phyloP scores from a whole-genome alignment of 306 rosid genomes.

The Senna siamea region DNA sequence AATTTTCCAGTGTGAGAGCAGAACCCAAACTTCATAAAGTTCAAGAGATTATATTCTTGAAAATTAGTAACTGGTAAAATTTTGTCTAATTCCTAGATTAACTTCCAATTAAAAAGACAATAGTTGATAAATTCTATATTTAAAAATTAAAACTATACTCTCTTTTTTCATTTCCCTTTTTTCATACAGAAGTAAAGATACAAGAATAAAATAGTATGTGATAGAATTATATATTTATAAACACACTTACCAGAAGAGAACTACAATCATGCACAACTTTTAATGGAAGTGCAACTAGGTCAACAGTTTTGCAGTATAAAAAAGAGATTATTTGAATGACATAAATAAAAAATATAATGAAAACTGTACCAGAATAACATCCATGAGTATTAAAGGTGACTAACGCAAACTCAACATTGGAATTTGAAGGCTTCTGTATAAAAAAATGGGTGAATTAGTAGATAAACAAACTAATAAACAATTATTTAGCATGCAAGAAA shows the following conservation, averaged over 20 bases:
- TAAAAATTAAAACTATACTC: conserved; percentile 41
- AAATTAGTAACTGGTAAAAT: conserved; percentile 6
- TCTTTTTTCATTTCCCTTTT: too few species aligned
- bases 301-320: background rate
- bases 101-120: background rate
- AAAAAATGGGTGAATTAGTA: conserved; percentile 27
- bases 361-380: conserved; percentile 80
- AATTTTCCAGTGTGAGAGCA: conserved; percentile 19
- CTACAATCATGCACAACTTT: background rate
- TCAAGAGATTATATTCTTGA: conserved; percentile 23
- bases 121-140: conserved; percentile 17
- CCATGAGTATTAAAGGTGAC: conserved; percentile 88
- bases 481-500: conserved; percentile 29
- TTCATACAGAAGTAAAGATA: background rate
- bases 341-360: conserved; percentile 32
- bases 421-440: conserved; percentile 70
- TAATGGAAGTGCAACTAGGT: conserved; percentile 5
- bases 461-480: conserved; percentile 30
- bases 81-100: conserved; percentile 19
- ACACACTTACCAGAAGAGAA: background rate
- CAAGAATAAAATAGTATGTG: conserved; percentile 9
- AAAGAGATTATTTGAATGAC: conserved; percentile 27
- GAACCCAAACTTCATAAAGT: too few species aligned
- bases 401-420: conserved; percentile 70
- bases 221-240: background rate